These are phyloP conservation scores for Exsudoporus floridanus DNA, from an alignment of 1,284 basidiomycete genomes.

Conservation along the genomic window DNA sequence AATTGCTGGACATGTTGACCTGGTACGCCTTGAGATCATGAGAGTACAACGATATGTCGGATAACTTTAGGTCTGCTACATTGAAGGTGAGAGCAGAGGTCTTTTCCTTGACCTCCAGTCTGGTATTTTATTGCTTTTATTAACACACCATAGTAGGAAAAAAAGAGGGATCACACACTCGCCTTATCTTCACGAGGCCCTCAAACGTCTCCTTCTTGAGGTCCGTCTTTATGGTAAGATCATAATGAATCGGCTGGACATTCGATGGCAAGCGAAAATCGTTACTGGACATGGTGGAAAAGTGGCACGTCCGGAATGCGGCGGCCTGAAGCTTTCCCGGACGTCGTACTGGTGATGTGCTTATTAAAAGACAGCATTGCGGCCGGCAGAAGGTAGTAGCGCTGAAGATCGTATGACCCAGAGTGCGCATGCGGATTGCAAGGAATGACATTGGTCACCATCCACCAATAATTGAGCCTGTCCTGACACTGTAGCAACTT, in stretches of 20 bases:
- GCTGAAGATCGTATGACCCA: conserved; percentile 2
- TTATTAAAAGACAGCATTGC: not conserved
- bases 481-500: not conserved
- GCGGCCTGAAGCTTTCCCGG: not conserved
- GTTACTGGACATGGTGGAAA: conserved; percentile 19
- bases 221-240: conserved; percentile 82
- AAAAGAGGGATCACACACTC: conserved; percentile 21
- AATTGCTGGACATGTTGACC: conserved; percentile 45
- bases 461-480: not conserved
- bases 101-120: conserved; percentile 69
- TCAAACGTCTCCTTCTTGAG: conserved; percentile 72
- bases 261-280: conserved; percentile 75
- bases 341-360: not conserved
- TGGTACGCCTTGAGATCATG: conserved; percentile 57
- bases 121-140: conserved; percentile 33
- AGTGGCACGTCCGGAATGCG: conserved; percentile 9
- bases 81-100: conserved; percentile 74
- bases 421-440: conserved; percentile 1
- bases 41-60: conserved; percentile 63
- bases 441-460: conserved; percentile 14
- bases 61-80: conserved; percentile 68
- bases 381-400: not conserved
- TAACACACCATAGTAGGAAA: not conserved
- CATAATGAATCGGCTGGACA: conserved; percentile 81
- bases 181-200: conserved; percentile 78